phyloP scores from a whole-genome alignment of 2,329 filamentous ascomycete genomes.

The Helotiales sp. region DNA sequence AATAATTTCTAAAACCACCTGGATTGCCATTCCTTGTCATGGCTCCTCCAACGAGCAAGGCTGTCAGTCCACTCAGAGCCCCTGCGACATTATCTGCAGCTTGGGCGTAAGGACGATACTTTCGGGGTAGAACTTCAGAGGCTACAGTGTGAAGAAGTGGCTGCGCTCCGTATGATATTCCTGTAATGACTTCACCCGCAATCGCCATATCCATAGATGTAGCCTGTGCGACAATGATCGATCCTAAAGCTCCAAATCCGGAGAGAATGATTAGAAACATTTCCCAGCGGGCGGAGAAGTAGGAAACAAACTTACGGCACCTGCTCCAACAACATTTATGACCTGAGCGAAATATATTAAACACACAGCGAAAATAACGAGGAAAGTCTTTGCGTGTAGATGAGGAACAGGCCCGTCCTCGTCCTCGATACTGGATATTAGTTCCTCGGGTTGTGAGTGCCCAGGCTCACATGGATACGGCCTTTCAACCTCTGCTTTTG shows the following conservation, averaged over 20 bases:
- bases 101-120: constrained; percentile 46
- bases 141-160: constrained; percentile 48
- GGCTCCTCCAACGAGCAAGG: constrained; percentile 45
- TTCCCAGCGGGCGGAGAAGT: too few species aligned
- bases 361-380: constrained; percentile 45
- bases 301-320: constrained; percentile 19
- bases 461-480: constrained; percentile 6
- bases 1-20: constrained; percentile 47
- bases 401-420: constrained; percentile 31
- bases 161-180: constrained; percentile 46
- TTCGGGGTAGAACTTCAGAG: constrained; percentile 48
- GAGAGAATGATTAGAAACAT: constrained; percentile 48
- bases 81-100: constrained; percentile 43
- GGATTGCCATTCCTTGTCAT: constrained; percentile 42
- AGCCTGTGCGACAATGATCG: constrained; percentile 46
- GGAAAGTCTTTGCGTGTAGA: constrained; percentile 44
- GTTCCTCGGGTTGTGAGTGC: neutral
- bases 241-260: constrained; percentile 44
- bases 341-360: constrained; percentile 47
- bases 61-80: constrained; percentile 42
- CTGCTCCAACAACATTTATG: constrained; percentile 44
- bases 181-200: constrained; percentile 45
- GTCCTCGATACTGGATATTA: constrained; percentile 18
- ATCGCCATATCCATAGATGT: constrained; percentile 46
- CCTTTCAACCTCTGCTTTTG: neutral